phyloP scores from a whole-genome alignment of 257 asterid species.

The Verbena officinalis region DNA sequence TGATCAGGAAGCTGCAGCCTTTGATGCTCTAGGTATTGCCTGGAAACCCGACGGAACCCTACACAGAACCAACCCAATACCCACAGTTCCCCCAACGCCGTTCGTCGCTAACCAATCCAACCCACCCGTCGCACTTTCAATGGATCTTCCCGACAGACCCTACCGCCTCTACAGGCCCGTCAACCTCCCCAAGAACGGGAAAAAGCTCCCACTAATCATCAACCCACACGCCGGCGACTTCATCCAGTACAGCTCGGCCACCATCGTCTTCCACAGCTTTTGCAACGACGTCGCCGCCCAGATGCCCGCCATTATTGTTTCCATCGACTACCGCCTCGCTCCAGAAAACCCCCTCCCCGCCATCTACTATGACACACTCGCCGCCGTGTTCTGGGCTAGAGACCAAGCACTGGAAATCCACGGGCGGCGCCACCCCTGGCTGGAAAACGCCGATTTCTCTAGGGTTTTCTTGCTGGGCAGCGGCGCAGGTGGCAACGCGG shows the following conservation, averaged over 20 bases:
- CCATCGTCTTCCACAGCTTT: slow-evolving; percentile 29
- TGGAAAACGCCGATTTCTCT: slow-evolving; percentile 32
- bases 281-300: slow-evolving; percentile 20
- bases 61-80: neutral
- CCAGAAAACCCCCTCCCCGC: slow-evolving; percentile 37
- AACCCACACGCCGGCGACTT: slow-evolving; percentile 15
- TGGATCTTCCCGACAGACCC: neutral
- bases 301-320: slow-evolving; percentile 13
- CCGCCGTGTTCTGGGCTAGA: slow-evolving; percentile 28
- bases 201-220: slow-evolving; percentile 28
- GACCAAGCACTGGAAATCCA: slow-evolving; percentile 6
- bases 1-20: neutral
- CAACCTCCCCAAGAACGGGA: neutral
- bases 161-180: slow-evolving; percentile 13
- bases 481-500: slow-evolving; percentile 35
- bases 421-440: slow-evolving; percentile 26
- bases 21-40: neutral
- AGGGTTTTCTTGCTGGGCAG: slow-evolving; percentile 26
- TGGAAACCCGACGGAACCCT: neutral
- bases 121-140: neutral
- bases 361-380: slow-evolving; percentile 30
- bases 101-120: neutral
- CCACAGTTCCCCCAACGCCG: neutral
- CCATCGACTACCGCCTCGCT: slow-evolving; percentile 30
- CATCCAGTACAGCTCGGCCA: slow-evolving; percentile 19